phyloP scores from a whole-genome alignment of 768 basidiomycete species.

The Hydnum rufescens region DNA sequence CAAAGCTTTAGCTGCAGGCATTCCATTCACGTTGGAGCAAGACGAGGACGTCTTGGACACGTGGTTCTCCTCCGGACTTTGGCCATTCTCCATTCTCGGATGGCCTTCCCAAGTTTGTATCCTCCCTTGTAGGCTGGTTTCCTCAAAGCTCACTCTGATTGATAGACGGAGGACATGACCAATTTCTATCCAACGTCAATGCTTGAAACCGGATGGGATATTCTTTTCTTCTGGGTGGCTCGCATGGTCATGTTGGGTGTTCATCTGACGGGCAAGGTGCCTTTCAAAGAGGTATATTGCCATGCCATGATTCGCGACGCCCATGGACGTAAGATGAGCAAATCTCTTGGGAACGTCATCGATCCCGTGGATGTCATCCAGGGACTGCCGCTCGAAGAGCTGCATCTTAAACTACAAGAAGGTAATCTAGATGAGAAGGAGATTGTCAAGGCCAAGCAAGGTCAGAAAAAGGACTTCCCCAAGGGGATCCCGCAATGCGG shows the following conservation, averaged over 20 bases:
- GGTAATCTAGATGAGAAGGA: slow-evolving; percentile 92
- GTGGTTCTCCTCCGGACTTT: slow-evolving; percentile 95
- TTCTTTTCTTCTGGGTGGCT: slow-evolving; percentile 99
- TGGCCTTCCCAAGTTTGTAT: slow-evolving; percentile 75
- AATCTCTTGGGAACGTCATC: slow-evolving; percentile 93
- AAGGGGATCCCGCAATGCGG: slow-evolving; percentile 99
- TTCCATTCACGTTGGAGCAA: slow-evolving; percentile 59
- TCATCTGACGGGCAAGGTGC: slow-evolving; percentile 73
- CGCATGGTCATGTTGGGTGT: slow-evolving; percentile 92
- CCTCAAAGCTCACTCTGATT: slow-evolving; percentile 8
- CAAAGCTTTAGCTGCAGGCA: slow-evolving; percentile 42
- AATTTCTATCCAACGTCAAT: slow-evolving; percentile 78
- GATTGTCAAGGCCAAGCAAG: slow-evolving; percentile 71
- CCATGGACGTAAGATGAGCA: slow-evolving; percentile 97
- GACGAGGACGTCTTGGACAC: slow-evolving; percentile 97
- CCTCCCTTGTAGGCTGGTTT: neutral
- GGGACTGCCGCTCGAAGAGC: slow-evolving; percentile 53
- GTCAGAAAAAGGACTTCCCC: slow-evolving; percentile 98
- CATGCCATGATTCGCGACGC: slow-evolving; percentile 99
- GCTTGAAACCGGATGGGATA: slow-evolving; percentile 98
- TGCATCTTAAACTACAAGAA: slow-evolving; percentile 70
- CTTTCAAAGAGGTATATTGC: slow-evolving; percentile 89
- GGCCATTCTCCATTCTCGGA: slow-evolving; percentile 95
- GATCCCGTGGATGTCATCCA: slow-evolving; percentile 92
- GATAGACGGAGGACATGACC: slow-evolving; percentile 53